Evolutionary conservation across 768 basidiomycete genomes (phyloP).

Genomic region (Tricholoma saponaceum): DNA sequence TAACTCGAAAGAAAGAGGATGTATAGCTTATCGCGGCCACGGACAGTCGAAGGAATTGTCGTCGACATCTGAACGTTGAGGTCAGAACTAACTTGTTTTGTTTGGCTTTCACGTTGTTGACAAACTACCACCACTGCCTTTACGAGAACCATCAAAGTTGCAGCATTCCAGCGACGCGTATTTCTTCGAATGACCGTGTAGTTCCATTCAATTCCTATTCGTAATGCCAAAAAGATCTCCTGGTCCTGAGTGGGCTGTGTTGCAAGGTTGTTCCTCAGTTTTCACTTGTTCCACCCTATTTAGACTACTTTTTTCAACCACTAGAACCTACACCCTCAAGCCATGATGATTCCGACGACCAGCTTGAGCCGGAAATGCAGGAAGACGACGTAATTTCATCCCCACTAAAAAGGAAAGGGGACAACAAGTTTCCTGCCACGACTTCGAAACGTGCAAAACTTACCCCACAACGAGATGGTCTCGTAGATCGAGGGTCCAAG

Average conservation of each 20-base stretch:
- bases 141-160: too few species aligned
- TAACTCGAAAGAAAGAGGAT: slow-evolving; percentile 15
- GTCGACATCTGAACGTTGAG: neutral
- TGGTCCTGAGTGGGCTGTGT: slow-evolving; percentile 7
- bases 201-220: neutral
- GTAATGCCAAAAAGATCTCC: slow-evolving; percentile 6
- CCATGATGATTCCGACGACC: neutral
- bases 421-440: neutral
- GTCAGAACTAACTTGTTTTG: neutral
- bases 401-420: slow-evolving; percentile 9
- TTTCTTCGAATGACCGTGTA: neutral
- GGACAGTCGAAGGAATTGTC: neutral
- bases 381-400: slow-evolving; percentile 1
- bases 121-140: too few species aligned
- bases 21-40: slow-evolving; percentile 12
- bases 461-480: neutral
- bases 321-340: slow-evolving; percentile 12
- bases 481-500: neutral
- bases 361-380: neutral
- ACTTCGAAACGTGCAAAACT: slow-evolving; percentile 12
- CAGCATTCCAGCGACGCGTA: neutral
- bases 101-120: neutral
- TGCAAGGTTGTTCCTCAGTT: neutral
- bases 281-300: neutral
- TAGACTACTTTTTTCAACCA: neutral